Evolutionary conservation across 352 stramenopile genomes (phyloP), one percentile per base, ranked within the genome.

Genomic region (Phytophthora cryptogea): DNA sequence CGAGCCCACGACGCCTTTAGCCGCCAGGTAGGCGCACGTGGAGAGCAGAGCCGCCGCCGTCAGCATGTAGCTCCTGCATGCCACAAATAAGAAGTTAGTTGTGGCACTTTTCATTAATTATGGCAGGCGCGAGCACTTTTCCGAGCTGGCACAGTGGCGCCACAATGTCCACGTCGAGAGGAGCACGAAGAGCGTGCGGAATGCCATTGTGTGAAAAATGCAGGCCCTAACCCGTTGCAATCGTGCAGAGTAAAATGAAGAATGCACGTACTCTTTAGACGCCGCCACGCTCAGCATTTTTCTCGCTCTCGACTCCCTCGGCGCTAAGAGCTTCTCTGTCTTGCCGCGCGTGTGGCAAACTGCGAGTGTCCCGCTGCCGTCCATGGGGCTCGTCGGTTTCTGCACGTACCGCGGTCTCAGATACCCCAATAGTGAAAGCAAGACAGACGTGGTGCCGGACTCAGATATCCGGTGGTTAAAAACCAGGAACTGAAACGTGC

Each of bases 11-110:
- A 63, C 35, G 30, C 62, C 42, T n/a, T 58, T 59, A 27, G 60
- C 63, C 4, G 70, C 37, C 31, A 79, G 44, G 7, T 83, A 46
- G 3, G 51, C 57, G 40, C 66, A 75, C 3, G 63, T 64, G 0
- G 74, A 76, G 55, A 81, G 33, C 36, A 79, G 27, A 0, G 69
- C 36, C 0, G 69, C 67, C 0, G 64, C 72, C 23, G 59, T 60
- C 54, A 70, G n/a, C n/a, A 70, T 16, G 32, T 68, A 54, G 30
- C 16, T 67, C 33, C 59, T 76, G 50, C 23, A 49, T 51, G n/a
- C 31, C 23, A 32, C 26, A 35, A 49, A 45, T 41, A 23, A 41
- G 23, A 59, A 6, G 31, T 48, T 40, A 54, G 14, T 31, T 28
- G 23, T 47, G 45, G 17, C 26, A 49, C 43, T 13, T 8, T 35